These are phyloP conservation scores for Torulaspora maleeae DNA, from an alignment of 805 yeast genomes.

Conservation along the genomic window DNA sequence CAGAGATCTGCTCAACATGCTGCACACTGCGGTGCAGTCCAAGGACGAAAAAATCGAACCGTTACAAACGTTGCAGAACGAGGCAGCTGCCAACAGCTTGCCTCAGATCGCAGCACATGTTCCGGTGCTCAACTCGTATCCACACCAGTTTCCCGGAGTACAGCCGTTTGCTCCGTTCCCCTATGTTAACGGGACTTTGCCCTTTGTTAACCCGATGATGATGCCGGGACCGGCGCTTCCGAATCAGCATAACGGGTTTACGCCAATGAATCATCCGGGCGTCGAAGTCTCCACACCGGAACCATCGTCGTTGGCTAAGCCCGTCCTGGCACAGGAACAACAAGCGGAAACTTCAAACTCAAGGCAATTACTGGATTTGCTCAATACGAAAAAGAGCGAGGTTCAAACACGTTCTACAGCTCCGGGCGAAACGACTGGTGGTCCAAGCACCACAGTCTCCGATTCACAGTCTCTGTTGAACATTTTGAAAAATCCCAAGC, in stretches of 20 bases:
- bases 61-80: slow-evolving; percentile 3
- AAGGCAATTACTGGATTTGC: slow-evolving; percentile 13
- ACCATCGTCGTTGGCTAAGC: slow-evolving; percentile 38
- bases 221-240: slow-evolving; percentile 7
- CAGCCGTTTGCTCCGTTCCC: slow-evolving; percentile 37
- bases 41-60: slow-evolving; percentile 12
- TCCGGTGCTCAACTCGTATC: slow-evolving; percentile 9
- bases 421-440: neutral
- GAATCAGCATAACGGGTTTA: slow-evolving; percentile 14
- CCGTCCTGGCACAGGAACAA: slow-evolving; percentile 30
- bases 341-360: slow-evolving; percentile 3
- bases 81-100: slow-evolving; percentile 3
- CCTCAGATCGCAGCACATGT: slow-evolving; percentile 9
- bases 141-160: slow-evolving; percentile 20
- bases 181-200: slow-evolving; percentile 23
- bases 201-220: slow-evolving; percentile 12
- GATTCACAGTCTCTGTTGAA: slow-evolving; percentile 20
- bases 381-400: slow-evolving; percentile 7
- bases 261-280: slow-evolving; percentile 17
- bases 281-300: slow-evolving; percentile 34
- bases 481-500: slow-evolving; percentile 15
- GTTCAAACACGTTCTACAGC: neutral
- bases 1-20: slow-evolving; percentile 63
- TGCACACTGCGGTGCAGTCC: slow-evolving; percentile 44
- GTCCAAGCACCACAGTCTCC: neutral